Percentiles rank a stretch among this genome's conserved stretches.
Conservation (phyloP, 441 rosid genomes). For the Eutrema salsugineum region DNA sequence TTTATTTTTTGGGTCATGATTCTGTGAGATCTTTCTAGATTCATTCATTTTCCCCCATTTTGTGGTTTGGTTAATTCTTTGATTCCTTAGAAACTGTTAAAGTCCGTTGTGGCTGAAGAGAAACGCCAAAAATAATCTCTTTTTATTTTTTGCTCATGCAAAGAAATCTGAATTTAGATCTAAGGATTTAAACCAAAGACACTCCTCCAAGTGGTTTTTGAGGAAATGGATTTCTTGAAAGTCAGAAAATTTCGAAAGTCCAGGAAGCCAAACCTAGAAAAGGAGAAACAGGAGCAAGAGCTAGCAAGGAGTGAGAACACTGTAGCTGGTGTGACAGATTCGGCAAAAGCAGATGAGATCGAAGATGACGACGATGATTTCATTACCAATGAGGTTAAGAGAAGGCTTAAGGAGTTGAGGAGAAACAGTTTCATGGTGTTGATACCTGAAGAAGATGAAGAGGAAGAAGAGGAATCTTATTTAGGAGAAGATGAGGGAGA, state of each 20-base stretch:
- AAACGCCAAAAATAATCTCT: neutral
- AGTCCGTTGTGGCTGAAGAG: neutral
- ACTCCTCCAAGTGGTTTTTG: neutral
- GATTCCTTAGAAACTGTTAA: neutral
- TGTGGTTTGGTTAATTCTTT: constrained; percentile 16
- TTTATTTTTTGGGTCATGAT: neutral
- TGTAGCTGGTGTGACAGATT: constrained; percentile 22
- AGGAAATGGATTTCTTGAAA: constrained; percentile 75
- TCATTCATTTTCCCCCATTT: constrained; percentile 6
- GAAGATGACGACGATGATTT: constrained; percentile 97
- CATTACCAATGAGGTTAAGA: constrained; percentile 87
- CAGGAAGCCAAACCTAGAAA: constrained; percentile 40
- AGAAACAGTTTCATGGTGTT: constrained; percentile 90
- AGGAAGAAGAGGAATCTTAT: constrained; percentile 49
- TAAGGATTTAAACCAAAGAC: neutral
- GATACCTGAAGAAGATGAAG: constrained; percentile 92
- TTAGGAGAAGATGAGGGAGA: constrained; percentile 43
- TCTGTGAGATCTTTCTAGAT: constrained; percentile 22
- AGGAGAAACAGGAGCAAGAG: constrained; percentile 52
- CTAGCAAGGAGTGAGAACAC: constrained; percentile 44
- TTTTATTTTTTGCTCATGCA: constrained; percentile 16
- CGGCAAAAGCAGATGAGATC: constrained; percentile 38
- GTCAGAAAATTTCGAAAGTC: constrained; percentile 66
- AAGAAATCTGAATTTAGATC: constrained; percentile 19
- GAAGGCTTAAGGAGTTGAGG: constrained; percentile 82